A percentile compares a stretch with the other conserved stretches of the same genome.
Evolutionary conservation across 1,139 yeast species (phyloP).

Genomic region (Eremothecium cymbalariae): DNA sequence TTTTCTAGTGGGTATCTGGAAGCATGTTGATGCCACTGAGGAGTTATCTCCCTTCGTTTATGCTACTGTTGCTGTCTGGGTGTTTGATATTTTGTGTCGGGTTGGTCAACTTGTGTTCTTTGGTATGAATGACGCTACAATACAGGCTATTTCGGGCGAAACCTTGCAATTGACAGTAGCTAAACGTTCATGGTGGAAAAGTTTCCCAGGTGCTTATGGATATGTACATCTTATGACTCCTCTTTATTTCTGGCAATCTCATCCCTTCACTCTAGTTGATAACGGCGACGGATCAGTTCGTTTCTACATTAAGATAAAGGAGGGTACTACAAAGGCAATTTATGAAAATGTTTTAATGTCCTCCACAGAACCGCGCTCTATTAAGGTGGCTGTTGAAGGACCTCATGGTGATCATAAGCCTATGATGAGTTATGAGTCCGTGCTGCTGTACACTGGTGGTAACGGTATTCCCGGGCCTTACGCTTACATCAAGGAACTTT

Average conservation of each 20-base stretch:
- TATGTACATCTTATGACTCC: conserved; percentile 45
- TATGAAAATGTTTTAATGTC: conserved; percentile 22
- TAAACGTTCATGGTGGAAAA: conserved; percentile 34
- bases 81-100: conserved; percentile 49
- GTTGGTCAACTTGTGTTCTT: conserved; percentile 39
- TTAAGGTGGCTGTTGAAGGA: conserved; percentile 44
- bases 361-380: conserved; percentile 16
- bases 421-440: conserved; percentile 45
- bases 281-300: conserved; percentile 32
- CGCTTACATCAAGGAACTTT: conserved; percentile 30
- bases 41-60: conserved; percentile 40
- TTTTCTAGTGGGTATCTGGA: conserved; percentile 51
- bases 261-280: conserved; percentile 51
- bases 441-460: conserved; percentile 55
- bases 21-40: conserved; percentile 40
- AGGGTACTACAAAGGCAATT: conserved; percentile 37
- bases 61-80: conserved; percentile 56
- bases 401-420: conserved; percentile 52
- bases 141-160: conserved; percentile 42
- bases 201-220: conserved; percentile 52
- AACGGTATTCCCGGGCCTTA: conserved; percentile 60
- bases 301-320: conserved; percentile 39
- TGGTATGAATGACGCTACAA: conserved; percentile 44
- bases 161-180: conserved; percentile 28
- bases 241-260: conserved; percentile 51